Conservation (phyloP, 2,329 filamentous ascomycete genomes). For the Trichoderma sp. region DNA sequence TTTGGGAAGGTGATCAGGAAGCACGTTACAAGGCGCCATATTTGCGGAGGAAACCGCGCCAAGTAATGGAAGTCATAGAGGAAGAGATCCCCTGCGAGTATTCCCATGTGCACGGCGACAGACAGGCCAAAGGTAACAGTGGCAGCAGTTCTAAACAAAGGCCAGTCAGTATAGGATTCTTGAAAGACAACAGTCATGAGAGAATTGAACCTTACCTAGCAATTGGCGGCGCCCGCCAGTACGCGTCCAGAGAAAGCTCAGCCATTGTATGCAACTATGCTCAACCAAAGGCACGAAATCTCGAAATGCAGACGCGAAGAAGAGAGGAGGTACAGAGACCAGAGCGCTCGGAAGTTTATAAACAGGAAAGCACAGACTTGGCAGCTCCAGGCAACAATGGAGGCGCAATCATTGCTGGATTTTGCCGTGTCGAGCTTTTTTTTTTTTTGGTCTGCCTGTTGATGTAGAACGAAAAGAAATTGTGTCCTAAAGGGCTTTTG, state of each 20-base stretch:
- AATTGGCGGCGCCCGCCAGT: slow-evolving; percentile 45
- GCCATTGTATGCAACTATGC: slow-evolving; percentile 40
- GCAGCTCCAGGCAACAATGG: slow-evolving; percentile 34
- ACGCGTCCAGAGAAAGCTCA: slow-evolving; percentile 38
- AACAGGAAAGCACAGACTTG: slow-evolving; percentile 29
- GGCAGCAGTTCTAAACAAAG: slow-evolving; percentile 62
- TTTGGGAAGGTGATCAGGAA: slow-evolving; percentile 45
- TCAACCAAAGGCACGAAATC: slow-evolving; percentile 25
- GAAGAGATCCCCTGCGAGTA: slow-evolving; percentile 54
- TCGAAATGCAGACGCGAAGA: slow-evolving; percentile 4
- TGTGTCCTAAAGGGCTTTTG: slow-evolving; percentile 26
- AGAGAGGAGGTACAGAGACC: slow-evolving; percentile 12
- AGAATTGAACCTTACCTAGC: slow-evolving; percentile 50
- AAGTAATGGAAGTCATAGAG: slow-evolving; percentile 55
- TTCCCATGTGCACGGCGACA: slow-evolving; percentile 55
- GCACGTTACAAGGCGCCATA: slow-evolving; percentile 46
- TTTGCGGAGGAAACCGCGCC: slow-evolving; percentile 51
- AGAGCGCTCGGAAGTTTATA: slow-evolving; percentile 23
- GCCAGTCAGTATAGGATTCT: no score
- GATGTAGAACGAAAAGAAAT: slow-evolving; percentile 25
- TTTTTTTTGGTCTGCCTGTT: slow-evolving; percentile 26
- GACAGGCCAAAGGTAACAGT: slow-evolving; percentile 64
- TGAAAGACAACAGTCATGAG: no score
- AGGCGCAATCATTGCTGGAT: slow-evolving; percentile 38
- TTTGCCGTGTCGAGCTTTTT: slow-evolving; percentile 39